Evolutionary conservation across 192 early-diverging fungal species (phyloP).

Genomic region (Chytriomyces sp.): DNA sequence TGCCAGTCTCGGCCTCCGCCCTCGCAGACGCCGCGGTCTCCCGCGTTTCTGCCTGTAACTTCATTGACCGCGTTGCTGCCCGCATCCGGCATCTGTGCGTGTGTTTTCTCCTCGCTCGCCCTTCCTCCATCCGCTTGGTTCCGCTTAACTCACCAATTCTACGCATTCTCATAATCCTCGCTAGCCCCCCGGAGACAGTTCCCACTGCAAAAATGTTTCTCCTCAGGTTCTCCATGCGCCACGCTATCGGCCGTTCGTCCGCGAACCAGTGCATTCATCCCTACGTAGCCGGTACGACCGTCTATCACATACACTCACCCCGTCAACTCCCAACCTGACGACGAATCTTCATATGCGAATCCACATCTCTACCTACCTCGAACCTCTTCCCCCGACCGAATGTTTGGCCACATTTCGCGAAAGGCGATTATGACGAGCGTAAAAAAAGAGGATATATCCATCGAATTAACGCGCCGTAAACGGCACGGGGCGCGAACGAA

Average conservation of each 20-base stretch:
- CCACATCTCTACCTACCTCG: neutral
- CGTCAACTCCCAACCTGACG: no score
- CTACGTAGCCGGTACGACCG: slow-evolving; percentile 18
- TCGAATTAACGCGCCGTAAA: no score
- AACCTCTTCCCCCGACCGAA: neutral
- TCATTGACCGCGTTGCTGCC: slow-evolving; percentile 19
- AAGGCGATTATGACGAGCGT: no score
- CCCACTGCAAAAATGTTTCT: slow-evolving; percentile 17
- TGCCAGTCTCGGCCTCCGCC: no score
- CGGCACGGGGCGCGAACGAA: no score
- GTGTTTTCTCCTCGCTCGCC: neutral
- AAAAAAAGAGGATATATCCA: no score
- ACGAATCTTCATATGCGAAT: neutral
- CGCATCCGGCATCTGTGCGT: slow-evolving; percentile 5
- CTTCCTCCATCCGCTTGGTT: neutral
- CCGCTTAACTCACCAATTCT: neutral
- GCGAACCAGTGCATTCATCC: neutral
- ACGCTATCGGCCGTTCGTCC: neutral
- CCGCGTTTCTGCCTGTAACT: neutral
- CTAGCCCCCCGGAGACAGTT: slow-evolving; percentile 15
- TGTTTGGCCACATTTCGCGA: neutral
- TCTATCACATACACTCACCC: no score
- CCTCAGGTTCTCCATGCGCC: slow-evolving; percentile 14
- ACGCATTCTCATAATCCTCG: neutral
- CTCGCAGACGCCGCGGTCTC: no score